Evolutionary conservation across 176 grass and related monocot species (phyloP).

Genomic region (Musa schizocarpa): DNA sequence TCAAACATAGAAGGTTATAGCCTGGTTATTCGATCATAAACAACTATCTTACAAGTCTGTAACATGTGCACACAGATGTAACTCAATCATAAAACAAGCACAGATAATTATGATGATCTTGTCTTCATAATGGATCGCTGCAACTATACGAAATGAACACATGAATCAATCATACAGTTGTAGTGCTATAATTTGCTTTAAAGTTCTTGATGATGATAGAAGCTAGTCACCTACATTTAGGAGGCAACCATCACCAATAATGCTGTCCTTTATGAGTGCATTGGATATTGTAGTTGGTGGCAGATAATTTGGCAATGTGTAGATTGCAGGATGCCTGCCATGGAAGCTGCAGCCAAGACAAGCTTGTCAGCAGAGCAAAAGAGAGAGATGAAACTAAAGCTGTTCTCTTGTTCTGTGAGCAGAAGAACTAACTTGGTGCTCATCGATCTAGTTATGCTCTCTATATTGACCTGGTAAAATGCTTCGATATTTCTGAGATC

Average conservation of each 20-base stretch:
- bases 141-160: not conserved
- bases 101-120: not conserved
- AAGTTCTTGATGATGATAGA: not conserved
- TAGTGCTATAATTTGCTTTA: not conserved
- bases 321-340: slow-evolving; percentile 7
- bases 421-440: slow-evolving; percentile 2
- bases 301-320: slow-evolving; percentile 6
- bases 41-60: not conserved
- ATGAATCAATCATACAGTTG: too few relatives aligned
- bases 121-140: not conserved
- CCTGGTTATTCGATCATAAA: not conserved
- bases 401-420: not conserved
- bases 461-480: slow-evolving; percentile 18
- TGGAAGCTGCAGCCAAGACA: slow-evolving; percentile 11
- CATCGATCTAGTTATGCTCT: not conserved
- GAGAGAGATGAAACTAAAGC: not conserved
- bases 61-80: not conserved
- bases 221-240: slow-evolving; percentile 15
- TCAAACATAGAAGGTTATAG: not conserved
- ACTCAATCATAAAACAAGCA: not conserved
- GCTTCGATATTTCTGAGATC: slow-evolving; percentile 4
- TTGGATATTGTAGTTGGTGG: slow-evolving; percentile 3
- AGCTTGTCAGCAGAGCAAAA: not conserved
- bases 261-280: slow-evolving; percentile 6
- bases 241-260: slow-evolving; percentile 22